Evolutionary conservation across 106 monocot species (phyloP), one percentile per base, ranked within the genome.

Genomic region (Gastrodia elata): DNA sequence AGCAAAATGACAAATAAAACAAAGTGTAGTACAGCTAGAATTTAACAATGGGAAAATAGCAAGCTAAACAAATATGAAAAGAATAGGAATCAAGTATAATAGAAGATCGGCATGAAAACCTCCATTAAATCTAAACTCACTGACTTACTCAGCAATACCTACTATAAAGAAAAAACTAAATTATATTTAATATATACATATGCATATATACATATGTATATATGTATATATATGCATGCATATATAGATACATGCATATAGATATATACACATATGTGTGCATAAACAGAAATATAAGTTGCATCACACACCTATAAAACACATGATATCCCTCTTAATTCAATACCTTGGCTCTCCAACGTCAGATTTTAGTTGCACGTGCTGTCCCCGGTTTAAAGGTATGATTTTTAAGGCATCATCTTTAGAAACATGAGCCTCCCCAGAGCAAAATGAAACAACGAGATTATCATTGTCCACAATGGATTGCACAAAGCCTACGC

Each of bases 341-440:
- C 26, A 37, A 75, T 83, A 98, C 98, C 93, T 88, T 77, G 98
- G 93, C 70, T 85, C 85, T 68, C 41, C 73, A 59, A 98, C 88
- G 76, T 93, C 88, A 55, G 82, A 35, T 58, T 89, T 98, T 68
- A 98, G 85, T 77, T 91, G 84, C 70, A 98, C 98, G 79, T 93
- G 93, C 35, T 98, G 98, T 14, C 98, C 98, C 43, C 93, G 88
- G 69, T 98, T 91, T 39, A 98, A 77, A 70, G 93, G 98, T 73
- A 98, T 91, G 6, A 98, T 80, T 81, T 98, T 98, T 8, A 88
- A 79, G 71, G 91, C 86, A 73, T 98, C 98, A 40, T 48, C 87
- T 42, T 79, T 48, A 75, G 87, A 74, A 68, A 91, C 80, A 77
- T 34, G 84, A 77, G 87, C 90, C 70, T 98, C 98, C 38, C 98